A percentile compares a stretch with the other conserved stretches of the same genome.
Evolutionary conservation across 495 filamentous ascomycete species (phyloP).

Genomic region (Aspergillus egyptiacus): DNA sequence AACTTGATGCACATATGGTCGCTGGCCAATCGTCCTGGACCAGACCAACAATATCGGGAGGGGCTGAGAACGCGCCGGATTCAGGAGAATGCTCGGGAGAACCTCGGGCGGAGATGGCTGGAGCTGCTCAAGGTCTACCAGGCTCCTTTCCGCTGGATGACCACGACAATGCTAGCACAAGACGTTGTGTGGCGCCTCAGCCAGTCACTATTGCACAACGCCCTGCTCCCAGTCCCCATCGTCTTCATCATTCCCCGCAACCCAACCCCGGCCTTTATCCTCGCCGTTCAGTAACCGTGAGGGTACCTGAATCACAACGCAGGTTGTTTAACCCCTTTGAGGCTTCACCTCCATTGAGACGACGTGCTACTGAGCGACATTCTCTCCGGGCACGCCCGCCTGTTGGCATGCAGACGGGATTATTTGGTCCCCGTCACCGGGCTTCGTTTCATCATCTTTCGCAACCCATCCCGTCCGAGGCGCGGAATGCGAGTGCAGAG

Average conservation of each 20-base stretch:
- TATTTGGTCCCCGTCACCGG: neutral
- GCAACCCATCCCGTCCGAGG: neutral
- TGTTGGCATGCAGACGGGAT: neutral
- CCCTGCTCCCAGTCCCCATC: neutral
- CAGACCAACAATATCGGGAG: neutral
- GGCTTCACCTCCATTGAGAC: constrained; percentile 19
- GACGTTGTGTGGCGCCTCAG: neutral
- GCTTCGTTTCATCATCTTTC: constrained; percentile 11
- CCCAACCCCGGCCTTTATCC: neutral
- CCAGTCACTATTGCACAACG: neutral
- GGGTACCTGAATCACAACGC: constrained; percentile 12
- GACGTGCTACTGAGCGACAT: constrained; percentile 27
- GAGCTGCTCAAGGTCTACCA: constrained; percentile 1
- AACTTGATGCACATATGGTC: constrained; percentile 36
- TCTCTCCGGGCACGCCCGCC: constrained; percentile 18
- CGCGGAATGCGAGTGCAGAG: neutral
- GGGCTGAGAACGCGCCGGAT: neutral
- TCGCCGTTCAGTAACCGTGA: constrained; percentile 27
- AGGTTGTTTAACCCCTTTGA: constrained; percentile 22
- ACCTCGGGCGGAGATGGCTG: neutral
- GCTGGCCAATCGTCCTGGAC: constrained; percentile 18
- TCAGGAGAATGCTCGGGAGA: neutral
- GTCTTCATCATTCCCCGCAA: neutral
- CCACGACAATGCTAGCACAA: neutral
- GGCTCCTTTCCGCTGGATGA: constrained; percentile 18